Conservation (phyloP, 345 rosid species). For the Murraya koenigii region DNA sequence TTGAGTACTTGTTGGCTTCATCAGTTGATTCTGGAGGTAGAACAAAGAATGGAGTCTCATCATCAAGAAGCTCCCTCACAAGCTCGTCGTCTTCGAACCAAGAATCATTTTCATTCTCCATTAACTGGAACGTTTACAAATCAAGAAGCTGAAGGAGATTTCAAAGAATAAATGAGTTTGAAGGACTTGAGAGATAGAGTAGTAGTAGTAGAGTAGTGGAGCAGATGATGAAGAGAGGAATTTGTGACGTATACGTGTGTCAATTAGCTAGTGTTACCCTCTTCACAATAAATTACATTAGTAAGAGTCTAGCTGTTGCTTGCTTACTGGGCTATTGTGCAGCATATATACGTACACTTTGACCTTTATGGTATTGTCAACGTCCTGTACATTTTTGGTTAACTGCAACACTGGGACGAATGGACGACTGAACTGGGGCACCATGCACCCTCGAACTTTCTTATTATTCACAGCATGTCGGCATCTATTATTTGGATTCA, state of each 20-base stretch:
- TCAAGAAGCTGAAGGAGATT: too few species aligned
- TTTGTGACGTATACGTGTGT: conserved; percentile 28
- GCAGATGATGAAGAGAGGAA: conserved; percentile 34
- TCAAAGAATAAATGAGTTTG: neutral
- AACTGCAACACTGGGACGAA: conserved; percentile 10
- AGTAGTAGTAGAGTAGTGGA: conserved; percentile 32
- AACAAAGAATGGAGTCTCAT: conserved; percentile 48
- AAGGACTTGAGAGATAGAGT: neutral
- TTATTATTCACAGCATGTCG: too few species aligned
- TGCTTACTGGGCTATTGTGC: conserved; percentile 7
- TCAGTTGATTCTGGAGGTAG: conserved; percentile 24
- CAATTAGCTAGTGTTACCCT: neutral
- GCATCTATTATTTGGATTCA: too few species aligned
- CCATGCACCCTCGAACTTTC: too few species aligned
- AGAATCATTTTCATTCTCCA: conserved; percentile 29
- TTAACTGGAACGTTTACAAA: neutral
- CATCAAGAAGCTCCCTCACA: conserved; percentile 48
- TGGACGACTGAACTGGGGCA: too few species aligned
- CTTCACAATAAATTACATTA: conserved; percentile 18
- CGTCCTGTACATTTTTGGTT: conserved; percentile 8
- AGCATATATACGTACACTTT: too few species aligned
- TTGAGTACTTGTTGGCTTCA: neutral
- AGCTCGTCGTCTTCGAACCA: conserved; percentile 38
- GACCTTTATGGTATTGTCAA: conserved; percentile 3
- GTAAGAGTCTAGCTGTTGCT: too few species aligned